These are phyloP conservation scores for Phytophthora syringae DNA, from an alignment of 352 stramenopile species.

Conservation along the genomic window DNA sequence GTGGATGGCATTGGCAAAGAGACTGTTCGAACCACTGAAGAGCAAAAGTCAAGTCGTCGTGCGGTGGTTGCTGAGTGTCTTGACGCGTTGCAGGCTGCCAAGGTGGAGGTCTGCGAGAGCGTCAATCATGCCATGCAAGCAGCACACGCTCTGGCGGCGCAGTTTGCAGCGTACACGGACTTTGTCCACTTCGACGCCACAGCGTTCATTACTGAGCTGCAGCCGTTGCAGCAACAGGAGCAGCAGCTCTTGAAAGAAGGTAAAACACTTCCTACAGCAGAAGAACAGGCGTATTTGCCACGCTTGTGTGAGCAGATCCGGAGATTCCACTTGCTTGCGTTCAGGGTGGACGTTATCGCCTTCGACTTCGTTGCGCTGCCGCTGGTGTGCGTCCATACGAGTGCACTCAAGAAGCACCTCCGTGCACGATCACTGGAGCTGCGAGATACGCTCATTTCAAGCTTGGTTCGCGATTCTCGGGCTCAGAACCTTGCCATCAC, in stretches of 20 bases:
- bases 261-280: slow-evolving; percentile 17
- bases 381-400: slow-evolving; percentile 81
- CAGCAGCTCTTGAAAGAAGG: slow-evolving; percentile 33
- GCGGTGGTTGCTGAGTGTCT: slow-evolving; percentile 59
- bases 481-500: slow-evolving; percentile 91
- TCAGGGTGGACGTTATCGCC: slow-evolving; percentile 64
- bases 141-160: slow-evolving; percentile 66
- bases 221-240: slow-evolving; percentile 42
- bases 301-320: slow-evolving; percentile 75
- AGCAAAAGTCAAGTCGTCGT: slow-evolving; percentile 12
- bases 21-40: not conserved
- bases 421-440: slow-evolving; percentile 73
- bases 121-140: slow-evolving; percentile 70
- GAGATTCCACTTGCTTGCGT: slow-evolving; percentile 74
- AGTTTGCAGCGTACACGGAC: slow-evolving; percentile 84
- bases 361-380: slow-evolving; percentile 82
- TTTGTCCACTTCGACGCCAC: slow-evolving; percentile 84
- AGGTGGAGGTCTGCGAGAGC: slow-evolving; percentile 57
- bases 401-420: slow-evolving; percentile 71
- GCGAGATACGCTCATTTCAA: slow-evolving; percentile 81
- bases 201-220: slow-evolving; percentile 75
- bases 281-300: slow-evolving; percentile 39
- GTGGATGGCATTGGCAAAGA: slow-evolving; percentile 20
- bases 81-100: slow-evolving; percentile 52
- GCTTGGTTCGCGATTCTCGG: slow-evolving; percentile 76